Evolutionary conservation across 805 yeast genomes (phyloP).

Genomic region (Cyberlindnera veronae): DNA sequence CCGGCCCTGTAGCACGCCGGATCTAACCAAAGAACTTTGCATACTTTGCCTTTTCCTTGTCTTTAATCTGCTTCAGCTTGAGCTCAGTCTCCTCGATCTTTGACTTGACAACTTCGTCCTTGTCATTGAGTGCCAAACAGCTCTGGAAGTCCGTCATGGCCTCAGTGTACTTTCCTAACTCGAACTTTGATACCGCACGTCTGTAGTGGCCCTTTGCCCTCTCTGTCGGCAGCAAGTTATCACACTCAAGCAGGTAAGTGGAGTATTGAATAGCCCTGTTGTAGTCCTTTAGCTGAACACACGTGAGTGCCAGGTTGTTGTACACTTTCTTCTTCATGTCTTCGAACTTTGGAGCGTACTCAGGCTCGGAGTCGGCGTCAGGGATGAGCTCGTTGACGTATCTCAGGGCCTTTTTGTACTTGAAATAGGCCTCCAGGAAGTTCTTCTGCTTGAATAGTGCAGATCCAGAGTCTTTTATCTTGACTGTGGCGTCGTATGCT

Average conservation of each 20-base stretch:
- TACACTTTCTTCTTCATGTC: conserved; percentile 40
- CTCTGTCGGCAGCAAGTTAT: conserved; percentile 35
- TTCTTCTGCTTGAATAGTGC: conserved; percentile 52
- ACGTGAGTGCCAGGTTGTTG: conserved; percentile 54
- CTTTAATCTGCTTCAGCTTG: conserved; percentile 40
- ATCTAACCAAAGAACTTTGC: conserved; percentile 61
- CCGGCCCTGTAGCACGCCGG: too few species aligned
- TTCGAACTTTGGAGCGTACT: conserved; percentile 45
- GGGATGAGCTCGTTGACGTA: conserved; percentile 73
- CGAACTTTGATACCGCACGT: conserved; percentile 45
- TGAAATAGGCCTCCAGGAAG: conserved; percentile 50
- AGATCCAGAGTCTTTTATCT: conserved; percentile 67
- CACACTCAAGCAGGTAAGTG: conserved; percentile 52
- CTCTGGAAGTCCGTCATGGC: conserved; percentile 45
- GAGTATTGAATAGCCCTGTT: conserved; percentile 51
- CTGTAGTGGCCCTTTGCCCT: conserved; percentile 58
- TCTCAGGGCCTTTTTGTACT: conserved; percentile 62
- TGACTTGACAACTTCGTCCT: conserved; percentile 45
- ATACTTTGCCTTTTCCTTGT: conserved; percentile 49
- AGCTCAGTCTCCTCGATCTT: conserved; percentile 43
- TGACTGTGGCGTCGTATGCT: conserved; percentile 47
- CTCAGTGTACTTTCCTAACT: conserved; percentile 42
- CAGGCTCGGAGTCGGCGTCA: conserved; percentile 58
- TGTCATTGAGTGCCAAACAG: conserved; percentile 43
- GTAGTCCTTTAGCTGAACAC: conserved; percentile 47